Evolutionary conservation across 208 protist species (phyloP).

Genomic region (Wallacemonas sp.): DNA sequence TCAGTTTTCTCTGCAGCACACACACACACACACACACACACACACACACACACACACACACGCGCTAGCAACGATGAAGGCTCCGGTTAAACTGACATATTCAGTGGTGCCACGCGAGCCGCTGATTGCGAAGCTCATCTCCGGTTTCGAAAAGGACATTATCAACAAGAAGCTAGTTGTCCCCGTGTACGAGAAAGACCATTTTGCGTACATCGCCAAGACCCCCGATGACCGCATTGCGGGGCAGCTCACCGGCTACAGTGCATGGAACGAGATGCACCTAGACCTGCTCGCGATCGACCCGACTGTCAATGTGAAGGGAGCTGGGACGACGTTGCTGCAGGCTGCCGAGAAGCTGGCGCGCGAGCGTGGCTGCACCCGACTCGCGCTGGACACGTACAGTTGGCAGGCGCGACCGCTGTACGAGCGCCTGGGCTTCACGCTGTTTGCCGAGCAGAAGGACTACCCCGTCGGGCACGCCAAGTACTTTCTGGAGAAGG

Average conservation of each 20-base stretch:
- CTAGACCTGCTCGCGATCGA: conserved; percentile 19
- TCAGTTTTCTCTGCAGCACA: background rate
- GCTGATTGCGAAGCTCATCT: conserved; percentile 6
- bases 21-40: background rate
- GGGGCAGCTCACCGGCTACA: conserved; percentile 9
- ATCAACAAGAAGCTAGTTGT: conserved; percentile 9
- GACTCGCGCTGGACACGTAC: conserved; percentile 42
- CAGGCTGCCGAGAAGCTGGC: conserved; percentile 22
- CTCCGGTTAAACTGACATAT: conserved; percentile 8
- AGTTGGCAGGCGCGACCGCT: conserved; percentile 53
- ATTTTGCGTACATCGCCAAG: conserved; percentile 15
- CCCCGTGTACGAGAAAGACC: conserved; percentile 5
- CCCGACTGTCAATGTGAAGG: conserved; percentile 17
- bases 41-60: conserved; percentile 1
- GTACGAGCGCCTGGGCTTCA: conserved; percentile 43
- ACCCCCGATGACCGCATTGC: conserved; percentile 19
- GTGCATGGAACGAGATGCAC: conserved; percentile 18
- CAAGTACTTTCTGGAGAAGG: conserved; percentile 44
- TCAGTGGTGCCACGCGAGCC: background rate
- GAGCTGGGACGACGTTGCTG: conserved; percentile 26
- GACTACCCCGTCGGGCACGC: conserved; percentile 33
- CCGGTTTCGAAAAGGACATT: background rate
- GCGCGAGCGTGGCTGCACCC: conserved; percentile 23
- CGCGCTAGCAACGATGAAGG: background rate
- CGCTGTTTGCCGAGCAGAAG: conserved; percentile 29